Percentiles rank a stretch among this genome's conserved stretches.
These are phyloP conservation scores for Achlya hypogyna DNA, from an alignment of 352 stramenopile species.

Conservation along the genomic window DNA sequence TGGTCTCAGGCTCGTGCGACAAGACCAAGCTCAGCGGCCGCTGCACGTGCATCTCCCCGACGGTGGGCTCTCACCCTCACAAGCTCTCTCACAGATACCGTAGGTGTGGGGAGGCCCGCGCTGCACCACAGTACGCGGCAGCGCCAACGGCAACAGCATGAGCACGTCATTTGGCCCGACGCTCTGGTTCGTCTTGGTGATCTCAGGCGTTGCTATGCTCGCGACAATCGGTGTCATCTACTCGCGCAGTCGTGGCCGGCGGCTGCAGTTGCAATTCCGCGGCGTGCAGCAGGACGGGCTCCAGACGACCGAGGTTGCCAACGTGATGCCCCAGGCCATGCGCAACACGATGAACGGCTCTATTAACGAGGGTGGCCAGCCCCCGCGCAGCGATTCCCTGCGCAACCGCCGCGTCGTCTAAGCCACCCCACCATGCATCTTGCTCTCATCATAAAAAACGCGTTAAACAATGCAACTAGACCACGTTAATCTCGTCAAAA, in stretches of 20 bases:
- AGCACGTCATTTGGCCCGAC: conserved; percentile 6
- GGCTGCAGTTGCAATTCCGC: conserved; percentile 9
- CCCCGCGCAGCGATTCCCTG: neutral
- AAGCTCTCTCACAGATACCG: neutral
- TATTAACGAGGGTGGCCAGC: neutral
- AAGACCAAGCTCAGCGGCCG: conserved; percentile 16
- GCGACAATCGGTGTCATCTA: conserved; percentile 3
- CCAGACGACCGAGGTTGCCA: neutral
- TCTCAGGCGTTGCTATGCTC: conserved; percentile 1
- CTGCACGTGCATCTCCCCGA: conserved; percentile 36
- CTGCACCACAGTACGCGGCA: conserved; percentile 21
- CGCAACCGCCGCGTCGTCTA: neutral
- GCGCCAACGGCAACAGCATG: neutral
- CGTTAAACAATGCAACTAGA: too few species aligned
- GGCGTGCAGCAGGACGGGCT: neutral
- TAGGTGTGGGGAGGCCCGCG: conserved; percentile 29
- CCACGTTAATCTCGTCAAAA: too few species aligned
- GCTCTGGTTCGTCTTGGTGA: conserved; percentile 7
- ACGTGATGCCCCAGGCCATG: neutral
- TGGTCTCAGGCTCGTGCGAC: conserved; percentile 48
- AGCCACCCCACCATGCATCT: too few species aligned
- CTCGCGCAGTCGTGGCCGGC: neutral
- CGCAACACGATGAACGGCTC: conserved; percentile 5
- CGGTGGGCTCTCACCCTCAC: neutral
- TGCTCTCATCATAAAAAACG: too few species aligned